Conservation (phyloP, 148 eudicot species). For the Fagopyrum tataricum region DNA sequence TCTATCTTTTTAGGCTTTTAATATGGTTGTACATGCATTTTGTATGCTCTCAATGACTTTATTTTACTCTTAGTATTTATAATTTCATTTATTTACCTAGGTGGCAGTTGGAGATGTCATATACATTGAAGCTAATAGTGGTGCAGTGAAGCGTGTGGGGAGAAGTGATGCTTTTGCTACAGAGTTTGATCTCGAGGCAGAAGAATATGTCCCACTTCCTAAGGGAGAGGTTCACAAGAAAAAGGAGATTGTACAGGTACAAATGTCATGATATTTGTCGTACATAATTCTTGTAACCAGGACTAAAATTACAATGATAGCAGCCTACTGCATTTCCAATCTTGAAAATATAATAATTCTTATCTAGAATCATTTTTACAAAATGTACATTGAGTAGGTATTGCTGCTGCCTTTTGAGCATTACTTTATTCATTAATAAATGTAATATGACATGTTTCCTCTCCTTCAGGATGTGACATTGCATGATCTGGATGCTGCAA, state of each 20-base stretch:
- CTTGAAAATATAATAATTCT: not conserved
- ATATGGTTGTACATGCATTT: not conserved
- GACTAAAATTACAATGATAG: not conserved
- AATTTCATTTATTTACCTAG: constrained; percentile 26
- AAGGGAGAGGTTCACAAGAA: constrained; percentile 99
- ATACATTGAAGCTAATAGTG: constrained; percentile 95
- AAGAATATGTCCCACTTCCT: constrained; percentile 98
- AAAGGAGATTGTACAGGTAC: constrained; percentile 98
- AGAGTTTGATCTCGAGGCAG: constrained; percentile 98
- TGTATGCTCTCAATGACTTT: not conserved
- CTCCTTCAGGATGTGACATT: constrained; percentile 82
- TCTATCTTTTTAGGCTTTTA: not conserved
- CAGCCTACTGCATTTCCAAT: not conserved
- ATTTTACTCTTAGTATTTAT: not conserved
- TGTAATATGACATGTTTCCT: constrained; percentile 4
- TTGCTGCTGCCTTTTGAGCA: not conserved
- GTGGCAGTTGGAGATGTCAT: constrained; percentile 98
- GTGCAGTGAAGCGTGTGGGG: constrained; percentile 96
- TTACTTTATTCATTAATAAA: not conserved
- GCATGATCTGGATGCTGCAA: constrained; percentile 99
- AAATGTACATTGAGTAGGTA: not conserved
- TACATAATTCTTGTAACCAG: not conserved
- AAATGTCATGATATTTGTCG: not conserved
- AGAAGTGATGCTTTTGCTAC: constrained; percentile 99
- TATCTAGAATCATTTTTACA: not conserved